Evolutionary conservation across 805 yeast genomes (phyloP).

Genomic region (Tetrapisispora phaffii): DNA sequence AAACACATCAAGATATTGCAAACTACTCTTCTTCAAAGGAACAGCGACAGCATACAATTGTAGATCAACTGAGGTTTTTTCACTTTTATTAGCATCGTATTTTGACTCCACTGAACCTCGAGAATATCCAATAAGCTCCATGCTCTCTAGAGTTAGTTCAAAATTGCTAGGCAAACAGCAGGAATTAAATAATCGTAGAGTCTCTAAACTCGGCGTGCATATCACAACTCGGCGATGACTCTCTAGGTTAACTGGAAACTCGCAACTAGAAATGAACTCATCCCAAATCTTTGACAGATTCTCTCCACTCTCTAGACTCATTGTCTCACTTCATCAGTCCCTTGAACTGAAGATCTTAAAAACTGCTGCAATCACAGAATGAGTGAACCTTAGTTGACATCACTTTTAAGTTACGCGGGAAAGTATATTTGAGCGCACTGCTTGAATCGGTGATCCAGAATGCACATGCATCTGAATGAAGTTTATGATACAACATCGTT

Average conservation of each 20-base stretch:
- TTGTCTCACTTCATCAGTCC: neutral
- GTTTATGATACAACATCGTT: no score
- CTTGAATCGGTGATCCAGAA: no score
- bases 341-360: neutral
- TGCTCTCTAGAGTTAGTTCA: neutral
- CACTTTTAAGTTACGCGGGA: neutral
- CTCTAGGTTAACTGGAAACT: neutral
- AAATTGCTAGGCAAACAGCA: neutral
- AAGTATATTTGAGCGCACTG: no score
- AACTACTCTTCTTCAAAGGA: neutral
- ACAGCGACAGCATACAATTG: neutral
- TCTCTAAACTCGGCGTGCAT: neutral
- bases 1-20: slow-evolving; percentile 1
- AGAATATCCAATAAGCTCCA: neutral
- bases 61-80: neutral
- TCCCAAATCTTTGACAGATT: neutral
- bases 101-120: neutral
- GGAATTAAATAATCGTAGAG: neutral
- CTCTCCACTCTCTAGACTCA: neutral
- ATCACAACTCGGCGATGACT: neutral
- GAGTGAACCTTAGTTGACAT: neutral
- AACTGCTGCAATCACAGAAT: no score
- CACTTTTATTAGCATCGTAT: neutral
- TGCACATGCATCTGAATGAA: no score
- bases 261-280: neutral